Evolutionary conservation across 2,329 filamentous ascomycete species (phyloP), one percentile per base, ranked within the genome.

Genomic region (Westerdykella ornata): DNA sequence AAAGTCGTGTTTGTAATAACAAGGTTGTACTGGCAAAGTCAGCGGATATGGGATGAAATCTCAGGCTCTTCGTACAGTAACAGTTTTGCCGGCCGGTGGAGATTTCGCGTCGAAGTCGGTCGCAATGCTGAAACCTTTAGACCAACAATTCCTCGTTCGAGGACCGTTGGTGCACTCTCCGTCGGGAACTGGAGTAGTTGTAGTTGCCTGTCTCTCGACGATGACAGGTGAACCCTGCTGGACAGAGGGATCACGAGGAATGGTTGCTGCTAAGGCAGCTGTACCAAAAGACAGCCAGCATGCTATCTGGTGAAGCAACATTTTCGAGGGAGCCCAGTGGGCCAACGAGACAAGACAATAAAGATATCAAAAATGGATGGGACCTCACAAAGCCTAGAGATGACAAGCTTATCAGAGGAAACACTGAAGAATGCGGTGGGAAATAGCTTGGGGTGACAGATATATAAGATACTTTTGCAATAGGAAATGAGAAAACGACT

Each of bases 91-190:
- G 20, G 64, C 66, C 5, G 56, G 59, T 3, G 70, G 69, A 6
- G 59, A 54, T 44, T 71, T 70, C n/a, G 51, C 54, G 42, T 72
- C 69, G 42, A 70, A 70, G 41, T 72, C 70, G 7, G 69, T 72
- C 22, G 65, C 55, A 32, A 71, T 68, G 43, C 63, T 68, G 57
- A 62, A 70, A 33, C 69, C 69, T 41, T 54, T 53, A 22, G 53
- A 59, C 69, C 69, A 72, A 48, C 69, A 72, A 12, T 52, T 53
- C 46, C 70, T 57, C 4, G 66, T 67, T 11, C 48, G 51, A 20
- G 68, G 62, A 6, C 60, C 59, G 45, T 71, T 67, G 9, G 60
- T 69, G 49, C 70, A 72, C 17, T 47, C 50, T n/a, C 58, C 50
- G 37, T 64, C 61, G 28, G 49, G 48, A 19, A 48, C 48, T 15